phyloP scores from a whole-genome alignment of 2,329 filamentous ascomycete genomes.

The Blastomyces gilchristii region DNA sequence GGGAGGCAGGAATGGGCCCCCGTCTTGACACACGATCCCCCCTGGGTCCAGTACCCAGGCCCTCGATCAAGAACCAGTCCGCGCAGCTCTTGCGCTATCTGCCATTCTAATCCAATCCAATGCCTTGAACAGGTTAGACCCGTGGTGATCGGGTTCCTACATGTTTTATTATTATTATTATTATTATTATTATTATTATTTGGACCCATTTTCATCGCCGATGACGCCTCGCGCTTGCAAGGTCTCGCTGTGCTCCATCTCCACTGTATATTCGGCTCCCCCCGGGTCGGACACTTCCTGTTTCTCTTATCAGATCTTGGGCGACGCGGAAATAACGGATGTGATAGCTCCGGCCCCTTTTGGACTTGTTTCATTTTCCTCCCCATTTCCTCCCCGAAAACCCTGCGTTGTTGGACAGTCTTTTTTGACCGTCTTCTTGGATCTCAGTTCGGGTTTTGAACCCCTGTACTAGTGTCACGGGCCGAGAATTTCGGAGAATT shows the following conservation, averaged over 20 bases:
- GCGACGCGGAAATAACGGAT: not conserved
- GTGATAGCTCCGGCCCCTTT: not conserved
- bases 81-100: not conserved
- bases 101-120: not conserved
- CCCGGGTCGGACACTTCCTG: no score
- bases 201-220: not conserved
- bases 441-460: not conserved
- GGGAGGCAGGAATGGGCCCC: no score
- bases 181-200: not conserved
- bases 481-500: not conserved
- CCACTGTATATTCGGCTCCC: not conserved
- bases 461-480: not conserved
- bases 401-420: not conserved
- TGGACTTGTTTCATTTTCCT: not conserved
- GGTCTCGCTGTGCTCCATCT: not conserved
- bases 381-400: not conserved
- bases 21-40: no score
- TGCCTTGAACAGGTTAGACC: not conserved
- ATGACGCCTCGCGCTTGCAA: not conserved
- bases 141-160: not conserved
- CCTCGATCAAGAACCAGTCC: no score
- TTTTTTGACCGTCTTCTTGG: not conserved
- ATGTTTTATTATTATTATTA: not conserved
- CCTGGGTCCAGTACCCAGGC: no score
- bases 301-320: not conserved